Base-by-base conservation (phyloP, 768 basidiomycete species). In the Ephemerocybe angulata region DNA sequence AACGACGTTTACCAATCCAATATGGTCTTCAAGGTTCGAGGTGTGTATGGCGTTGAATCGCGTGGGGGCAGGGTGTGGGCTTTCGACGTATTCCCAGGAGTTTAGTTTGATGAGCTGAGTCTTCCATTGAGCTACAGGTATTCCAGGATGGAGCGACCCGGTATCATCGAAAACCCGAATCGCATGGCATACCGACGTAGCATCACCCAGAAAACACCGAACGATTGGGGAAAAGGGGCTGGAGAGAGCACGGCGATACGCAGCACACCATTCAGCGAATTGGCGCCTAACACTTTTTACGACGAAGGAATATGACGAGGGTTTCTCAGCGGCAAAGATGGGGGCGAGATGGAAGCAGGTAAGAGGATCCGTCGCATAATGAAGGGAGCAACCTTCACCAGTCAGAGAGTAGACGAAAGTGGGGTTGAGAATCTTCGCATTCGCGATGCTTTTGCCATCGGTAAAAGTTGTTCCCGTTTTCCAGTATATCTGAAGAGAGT, bases 41-140 rank as follows among this genome's bases (percentile, higher is more conserved):
- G 80, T 75, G 33, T 82, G 78, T 30, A 82, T 75, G 52, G 77
- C 67, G 54, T 76, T 67, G 59, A 81, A 82, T 1, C 48, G 44
- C 10, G 65, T 46, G 1, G 44, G 41, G 4, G 55, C 55, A 2
- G 40, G 27, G 12, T 17, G 15, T 31, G 40, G 25, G 15, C 13
- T 4, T 17, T 38, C 38, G 25, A 38, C 38, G 30, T 56, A 56
- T 24, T 56, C 49, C 22, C 40, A 50, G 15, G 25, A 12, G 30
- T 37, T 40, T 10, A 56, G 30, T 24, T 46, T 38, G 41, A 51
- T 43, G 48, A 51, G 41, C 7, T 24, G 27, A 3, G 55, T 51
- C 40, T 56, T 56, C 55, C 55, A 56, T n/a, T 29, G 55, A 6
- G 55, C 55, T 3, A 56, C 55, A 2, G 55, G 55, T 3, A 56